Conservation (phyloP, 139 green algal genomes). For the Coccomyxa sp. region DNA sequence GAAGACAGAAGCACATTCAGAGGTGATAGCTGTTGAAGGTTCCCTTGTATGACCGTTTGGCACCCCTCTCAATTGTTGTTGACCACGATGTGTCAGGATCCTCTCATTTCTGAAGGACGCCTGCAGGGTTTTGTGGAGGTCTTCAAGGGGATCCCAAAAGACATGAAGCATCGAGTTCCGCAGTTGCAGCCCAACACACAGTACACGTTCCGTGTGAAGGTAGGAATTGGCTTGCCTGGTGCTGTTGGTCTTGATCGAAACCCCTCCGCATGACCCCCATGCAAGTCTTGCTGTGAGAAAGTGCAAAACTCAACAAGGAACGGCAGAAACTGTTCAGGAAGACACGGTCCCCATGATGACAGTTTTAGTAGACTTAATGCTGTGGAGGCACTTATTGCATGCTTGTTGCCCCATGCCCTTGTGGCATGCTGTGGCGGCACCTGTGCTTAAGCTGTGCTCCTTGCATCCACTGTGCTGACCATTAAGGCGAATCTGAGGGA, state of each 20-base stretch:
- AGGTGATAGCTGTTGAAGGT: neutral
- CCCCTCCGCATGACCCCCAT: no score
- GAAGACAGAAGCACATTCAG: neutral
- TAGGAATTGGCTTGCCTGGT: neutral
- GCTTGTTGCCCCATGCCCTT: neutral
- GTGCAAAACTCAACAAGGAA: neutral
- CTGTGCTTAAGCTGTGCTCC: neutral
- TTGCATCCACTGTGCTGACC: neutral
- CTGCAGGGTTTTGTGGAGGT: constrained; percentile 9
- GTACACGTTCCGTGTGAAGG: constrained; percentile 3
- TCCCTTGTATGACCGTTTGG: no score
- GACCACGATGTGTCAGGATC: no score
- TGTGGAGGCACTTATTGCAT: neutral
- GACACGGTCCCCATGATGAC: neutral
- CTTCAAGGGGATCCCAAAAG: neutral
- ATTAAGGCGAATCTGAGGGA: constrained; percentile 12
- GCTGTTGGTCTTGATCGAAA: no score
- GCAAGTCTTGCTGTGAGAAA: no score
- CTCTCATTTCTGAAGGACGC: neutral
- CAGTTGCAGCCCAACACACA: constrained; percentile 1
- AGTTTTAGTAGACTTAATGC: neutral
- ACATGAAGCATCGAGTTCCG: neutral
- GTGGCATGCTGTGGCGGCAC: neutral
- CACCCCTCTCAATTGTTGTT: no score
- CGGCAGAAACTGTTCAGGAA: neutral